Conservation (phyloP, 257 asterid species). For the Solanum okadae region DNA sequence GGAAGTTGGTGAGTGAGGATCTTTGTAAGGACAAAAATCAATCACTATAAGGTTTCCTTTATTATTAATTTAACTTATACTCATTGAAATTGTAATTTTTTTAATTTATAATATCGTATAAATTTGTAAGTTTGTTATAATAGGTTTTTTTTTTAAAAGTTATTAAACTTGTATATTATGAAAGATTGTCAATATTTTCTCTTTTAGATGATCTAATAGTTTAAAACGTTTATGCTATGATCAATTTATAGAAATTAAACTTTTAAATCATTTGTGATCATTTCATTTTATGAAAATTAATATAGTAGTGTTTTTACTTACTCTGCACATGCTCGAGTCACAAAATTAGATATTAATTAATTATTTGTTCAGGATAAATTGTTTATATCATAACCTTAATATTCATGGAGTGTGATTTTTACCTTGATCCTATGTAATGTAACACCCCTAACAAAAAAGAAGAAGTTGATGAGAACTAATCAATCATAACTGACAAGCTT, state of each 20-base stretch:
- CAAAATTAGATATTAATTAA: no score
- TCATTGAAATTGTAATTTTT: no score
- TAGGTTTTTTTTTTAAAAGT: not conserved
- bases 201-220: not conserved
- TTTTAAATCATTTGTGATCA: no score
- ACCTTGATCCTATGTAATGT: not conserved
- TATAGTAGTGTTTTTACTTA: no score
- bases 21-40: not conserved
- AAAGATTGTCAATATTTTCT: not conserved
- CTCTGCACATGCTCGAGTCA: not conserved
- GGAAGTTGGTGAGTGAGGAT: not conserved
- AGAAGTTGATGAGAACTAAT: not conserved
- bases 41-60: not conserved
- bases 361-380: not conserved
- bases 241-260: no score
- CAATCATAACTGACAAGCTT: no score
- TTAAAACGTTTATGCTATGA: no score
- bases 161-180: not conserved
- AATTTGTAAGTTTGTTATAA: not conserved
- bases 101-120: not conserved
- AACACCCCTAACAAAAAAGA: not conserved
- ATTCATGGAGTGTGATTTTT: not conserved
- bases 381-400: not conserved
- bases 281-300: no score
- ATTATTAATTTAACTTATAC: not conserved